Conservation (phyloP, 2,329 filamentous ascomycete genomes). For the Fusarium nelsonii region DNA sequence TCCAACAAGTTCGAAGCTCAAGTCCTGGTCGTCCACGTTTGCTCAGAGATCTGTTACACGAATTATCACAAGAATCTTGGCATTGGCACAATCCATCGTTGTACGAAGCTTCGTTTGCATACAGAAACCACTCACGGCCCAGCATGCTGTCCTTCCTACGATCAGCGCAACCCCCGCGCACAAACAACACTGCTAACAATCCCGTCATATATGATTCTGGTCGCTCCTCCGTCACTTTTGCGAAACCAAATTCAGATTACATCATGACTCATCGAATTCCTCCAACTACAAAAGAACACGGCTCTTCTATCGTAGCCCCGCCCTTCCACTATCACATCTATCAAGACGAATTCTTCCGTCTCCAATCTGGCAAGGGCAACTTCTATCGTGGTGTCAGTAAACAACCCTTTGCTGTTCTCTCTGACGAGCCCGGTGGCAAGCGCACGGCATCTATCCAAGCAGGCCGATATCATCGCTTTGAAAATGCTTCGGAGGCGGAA, state of each 20-base stretch:
- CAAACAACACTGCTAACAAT: slow-evolving; percentile 8
- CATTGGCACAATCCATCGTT: not conserved
- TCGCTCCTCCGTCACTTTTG: slow-evolving; percentile 9
- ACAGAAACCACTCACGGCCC: not conserved
- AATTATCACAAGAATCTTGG: not conserved
- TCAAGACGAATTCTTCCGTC: slow-evolving; percentile 13
- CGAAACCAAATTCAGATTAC: slow-evolving; percentile 10
- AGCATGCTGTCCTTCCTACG: not conserved
- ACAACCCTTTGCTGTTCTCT: slow-evolving; percentile 6
- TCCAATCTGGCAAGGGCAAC: slow-evolving; percentile 6
- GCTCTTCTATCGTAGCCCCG: slow-evolving; percentile 2
- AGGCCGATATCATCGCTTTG: slow-evolving; percentile 17
- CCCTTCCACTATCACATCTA: slow-evolving; percentile 19
- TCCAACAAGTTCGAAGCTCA: not conserved
- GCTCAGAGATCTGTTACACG: not conserved
- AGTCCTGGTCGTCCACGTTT: not conserved
- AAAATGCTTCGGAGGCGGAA: not conserved
- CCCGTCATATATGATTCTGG: slow-evolving; percentile 8
- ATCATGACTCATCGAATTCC: slow-evolving; percentile 26
- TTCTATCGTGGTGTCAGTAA: slow-evolving; percentile 6
- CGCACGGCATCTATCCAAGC: slow-evolving; percentile 9
- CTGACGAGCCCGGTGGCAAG: not conserved
- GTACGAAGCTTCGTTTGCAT: not conserved
- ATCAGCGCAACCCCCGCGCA: slow-evolving; percentile 4
- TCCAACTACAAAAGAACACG: slow-evolving; percentile 1